phyloP scores from a whole-genome alignment of 768 basidiomycete species.

The Chalciporus sphaerocephalus region DNA sequence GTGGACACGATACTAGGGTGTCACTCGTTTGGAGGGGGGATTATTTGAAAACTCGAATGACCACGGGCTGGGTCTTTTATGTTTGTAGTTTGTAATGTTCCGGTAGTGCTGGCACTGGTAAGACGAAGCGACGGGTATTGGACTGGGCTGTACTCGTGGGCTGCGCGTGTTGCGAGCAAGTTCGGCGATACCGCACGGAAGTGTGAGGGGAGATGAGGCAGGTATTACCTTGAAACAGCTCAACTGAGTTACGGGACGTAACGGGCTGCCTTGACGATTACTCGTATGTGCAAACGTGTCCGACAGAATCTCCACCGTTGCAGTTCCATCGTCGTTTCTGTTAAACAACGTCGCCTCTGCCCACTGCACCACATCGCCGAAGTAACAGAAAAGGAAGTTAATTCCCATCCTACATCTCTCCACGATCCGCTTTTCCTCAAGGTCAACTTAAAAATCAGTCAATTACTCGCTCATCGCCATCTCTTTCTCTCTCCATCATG shows the following conservation, averaged over 20 bases:
- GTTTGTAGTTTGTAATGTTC: slow-evolving; percentile 8
- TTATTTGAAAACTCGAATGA: slow-evolving; percentile 4
- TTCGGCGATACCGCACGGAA: slow-evolving; percentile 1
- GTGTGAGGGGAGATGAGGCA: not conserved
- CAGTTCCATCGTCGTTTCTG: too few species aligned
- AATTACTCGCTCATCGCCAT: not conserved
- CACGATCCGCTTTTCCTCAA: not conserved
- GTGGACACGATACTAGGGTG: slow-evolving; percentile 10
- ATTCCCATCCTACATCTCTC: not conserved
- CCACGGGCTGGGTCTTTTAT: slow-evolving; percentile 2
- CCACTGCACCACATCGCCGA: not conserved
- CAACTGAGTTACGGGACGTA: too few species aligned
- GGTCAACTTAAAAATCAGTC: too few species aligned
- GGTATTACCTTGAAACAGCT: not conserved
- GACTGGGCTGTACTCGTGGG: slow-evolving; percentile 15
- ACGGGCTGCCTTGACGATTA: not conserved
- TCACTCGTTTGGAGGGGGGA: slow-evolving; percentile 6
- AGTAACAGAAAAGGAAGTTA: not conserved
- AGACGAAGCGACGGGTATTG: slow-evolving; percentile 1
- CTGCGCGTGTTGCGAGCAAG: slow-evolving; percentile 14
- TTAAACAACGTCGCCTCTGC: too few species aligned
- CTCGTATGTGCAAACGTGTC: too few species aligned
- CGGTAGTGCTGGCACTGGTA: slow-evolving; percentile 12
- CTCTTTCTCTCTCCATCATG: slow-evolving; percentile 37
- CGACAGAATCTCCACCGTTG: too few species aligned